phyloP scores from a whole-genome alignment of 495 filamentous ascomycete genomes.

The Penicillium verhagenii region DNA sequence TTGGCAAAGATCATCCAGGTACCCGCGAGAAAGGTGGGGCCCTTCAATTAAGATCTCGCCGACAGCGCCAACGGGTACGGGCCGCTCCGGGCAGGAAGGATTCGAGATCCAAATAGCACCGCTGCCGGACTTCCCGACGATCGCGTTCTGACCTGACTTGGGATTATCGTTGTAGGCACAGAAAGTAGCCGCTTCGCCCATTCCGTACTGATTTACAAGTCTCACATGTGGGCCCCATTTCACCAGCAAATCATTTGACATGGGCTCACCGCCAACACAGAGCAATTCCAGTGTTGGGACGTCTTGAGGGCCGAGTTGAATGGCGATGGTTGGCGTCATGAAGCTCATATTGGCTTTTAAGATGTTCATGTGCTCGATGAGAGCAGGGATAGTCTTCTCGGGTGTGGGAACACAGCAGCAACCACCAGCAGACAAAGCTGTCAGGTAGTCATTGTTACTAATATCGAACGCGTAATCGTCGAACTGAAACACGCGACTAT shows the following conservation, averaged over 20 bases:
- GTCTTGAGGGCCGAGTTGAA: constrained; percentile 31
- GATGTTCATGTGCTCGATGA: constrained; percentile 31
- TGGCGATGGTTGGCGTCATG: constrained; percentile 44
- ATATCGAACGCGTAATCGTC: constrained; percentile 48
- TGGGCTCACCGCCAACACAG: constrained; percentile 44
- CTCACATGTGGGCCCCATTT: constrained; percentile 45
- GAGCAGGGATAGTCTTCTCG: constrained; percentile 25
- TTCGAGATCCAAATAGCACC: constrained; percentile 53
- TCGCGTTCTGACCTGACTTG: constrained; percentile 4
- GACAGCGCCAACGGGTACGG: constrained; percentile 51
- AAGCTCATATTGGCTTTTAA: constrained; percentile 40
- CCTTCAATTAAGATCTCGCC: constrained; percentile 64
- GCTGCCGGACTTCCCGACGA: constrained; percentile 21
- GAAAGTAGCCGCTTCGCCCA: constrained; percentile 43
- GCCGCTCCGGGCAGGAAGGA: constrained; percentile 41
- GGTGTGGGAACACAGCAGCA: constrained; percentile 47
- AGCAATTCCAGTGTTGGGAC: constrained; percentile 38
- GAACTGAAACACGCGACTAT: constrained; percentile 43
- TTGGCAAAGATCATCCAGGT: constrained; percentile 39
- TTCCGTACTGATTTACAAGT: constrained; percentile 59
- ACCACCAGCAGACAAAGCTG: constrained; percentile 42
- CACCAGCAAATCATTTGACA: constrained; percentile 39
- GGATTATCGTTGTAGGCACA: constrained; percentile 23
- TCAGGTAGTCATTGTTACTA: constrained; percentile 42
- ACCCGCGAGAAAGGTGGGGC: constrained; percentile 50